phyloP scores from a whole-genome alignment of 2,329 filamentous ascomycete species.

The Neophaeococcomyces aloes region DNA sequence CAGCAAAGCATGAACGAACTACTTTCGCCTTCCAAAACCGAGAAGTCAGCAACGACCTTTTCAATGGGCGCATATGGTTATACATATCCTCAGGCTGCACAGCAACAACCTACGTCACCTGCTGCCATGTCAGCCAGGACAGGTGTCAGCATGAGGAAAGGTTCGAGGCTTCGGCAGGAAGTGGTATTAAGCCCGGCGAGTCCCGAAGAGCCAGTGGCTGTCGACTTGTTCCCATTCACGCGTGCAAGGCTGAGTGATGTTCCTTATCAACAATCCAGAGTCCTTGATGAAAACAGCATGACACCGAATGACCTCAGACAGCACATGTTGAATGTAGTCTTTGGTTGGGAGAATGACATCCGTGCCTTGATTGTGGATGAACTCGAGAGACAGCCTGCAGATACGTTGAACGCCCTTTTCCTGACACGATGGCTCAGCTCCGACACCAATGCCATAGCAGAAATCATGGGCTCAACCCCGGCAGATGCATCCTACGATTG shows the following conservation, averaged over 20 bases:
- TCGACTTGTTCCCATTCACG: constrained; percentile 80
- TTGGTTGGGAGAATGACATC: constrained; percentile 85
- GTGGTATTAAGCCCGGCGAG: constrained; percentile 68
- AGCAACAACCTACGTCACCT: constrained; percentile 32
- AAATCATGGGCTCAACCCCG: constrained; percentile 57
- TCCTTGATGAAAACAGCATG: constrained; percentile 47
- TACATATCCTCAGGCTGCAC: constrained; percentile 11
- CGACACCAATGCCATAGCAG: constrained; percentile 67
- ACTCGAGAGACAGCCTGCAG: constrained; percentile 56
- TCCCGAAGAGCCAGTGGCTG: constrained; percentile 59
- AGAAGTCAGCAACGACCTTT: constrained; percentile 36
- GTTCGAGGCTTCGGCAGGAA: constrained; percentile 70
- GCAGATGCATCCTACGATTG: constrained; percentile 91
- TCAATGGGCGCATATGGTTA: constrained; percentile 25
- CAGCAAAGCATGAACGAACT: constrained; percentile 25
- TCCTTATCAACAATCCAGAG: constrained; percentile 61
- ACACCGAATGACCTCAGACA: constrained; percentile 68
- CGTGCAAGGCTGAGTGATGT: constrained; percentile 71
- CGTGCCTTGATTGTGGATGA: constrained; percentile 76
- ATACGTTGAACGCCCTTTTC: constrained; percentile 69
- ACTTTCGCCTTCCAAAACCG: constrained; percentile 33
- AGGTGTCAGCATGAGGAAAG: constrained; percentile 24
- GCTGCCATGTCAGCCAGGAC: constrained; percentile 40
- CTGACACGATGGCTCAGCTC: constrained; percentile 90
- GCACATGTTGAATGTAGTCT: constrained; percentile 89